A percentile compares a stretch with the other conserved stretches of the same genome.
These are phyloP conservation scores for Coleophoma cylindrospora DNA, from an alignment of 2,329 filamentous ascomycete genomes.

Conservation along the genomic window DNA sequence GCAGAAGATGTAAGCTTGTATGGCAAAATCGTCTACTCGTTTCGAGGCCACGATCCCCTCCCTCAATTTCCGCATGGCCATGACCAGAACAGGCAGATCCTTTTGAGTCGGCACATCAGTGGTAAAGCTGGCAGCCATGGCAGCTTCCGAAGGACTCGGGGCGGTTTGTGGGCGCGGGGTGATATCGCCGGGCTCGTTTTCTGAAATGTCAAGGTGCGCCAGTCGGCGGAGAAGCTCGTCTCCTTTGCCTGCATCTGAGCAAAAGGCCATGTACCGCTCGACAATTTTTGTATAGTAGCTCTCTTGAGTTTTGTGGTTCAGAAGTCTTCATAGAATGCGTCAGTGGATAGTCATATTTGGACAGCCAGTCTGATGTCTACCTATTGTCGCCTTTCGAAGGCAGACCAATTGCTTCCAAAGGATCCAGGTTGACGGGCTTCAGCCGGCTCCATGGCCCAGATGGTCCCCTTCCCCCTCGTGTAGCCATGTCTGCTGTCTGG, in stretches of 20 bases:
- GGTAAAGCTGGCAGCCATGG: conserved; percentile 7
- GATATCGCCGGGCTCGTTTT: conserved; percentile 13
- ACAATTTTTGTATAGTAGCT: conserved; percentile 83
- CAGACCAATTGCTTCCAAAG: conserved; percentile 75
- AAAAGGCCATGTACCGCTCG: conserved; percentile 85
- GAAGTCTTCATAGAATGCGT: conserved; percentile 45
- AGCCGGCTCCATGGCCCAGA: conserved; percentile 65
- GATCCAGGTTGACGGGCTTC: conserved; percentile 69
- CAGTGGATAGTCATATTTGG: conserved; percentile 3
- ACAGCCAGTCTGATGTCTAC: conserved; percentile 37
- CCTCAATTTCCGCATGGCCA: conserved; percentile 84
- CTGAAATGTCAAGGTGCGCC: conserved; percentile 41
- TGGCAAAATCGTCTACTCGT: conserved; percentile 73
- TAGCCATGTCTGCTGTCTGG: conserved; percentile 12
- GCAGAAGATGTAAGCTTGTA: conserved; percentile 88
- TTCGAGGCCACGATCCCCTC: conserved; percentile 81
- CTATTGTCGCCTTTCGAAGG: conserved; percentile 88
- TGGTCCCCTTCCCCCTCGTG: conserved; percentile 28
- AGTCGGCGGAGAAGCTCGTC: conserved; percentile 74
- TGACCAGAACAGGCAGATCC: conserved; percentile 69
- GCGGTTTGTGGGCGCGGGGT: conserved; percentile 13
- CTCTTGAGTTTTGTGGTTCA: conserved; percentile 75
- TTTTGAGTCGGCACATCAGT: conserved; percentile 28
- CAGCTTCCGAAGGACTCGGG: conserved; percentile 5
- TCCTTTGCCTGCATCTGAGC: conserved; percentile 65